These are phyloP conservation scores for Leptographium flavum DNA, from an alignment of 2,329 filamentous ascomycete species.

Conservation along the genomic window DNA sequence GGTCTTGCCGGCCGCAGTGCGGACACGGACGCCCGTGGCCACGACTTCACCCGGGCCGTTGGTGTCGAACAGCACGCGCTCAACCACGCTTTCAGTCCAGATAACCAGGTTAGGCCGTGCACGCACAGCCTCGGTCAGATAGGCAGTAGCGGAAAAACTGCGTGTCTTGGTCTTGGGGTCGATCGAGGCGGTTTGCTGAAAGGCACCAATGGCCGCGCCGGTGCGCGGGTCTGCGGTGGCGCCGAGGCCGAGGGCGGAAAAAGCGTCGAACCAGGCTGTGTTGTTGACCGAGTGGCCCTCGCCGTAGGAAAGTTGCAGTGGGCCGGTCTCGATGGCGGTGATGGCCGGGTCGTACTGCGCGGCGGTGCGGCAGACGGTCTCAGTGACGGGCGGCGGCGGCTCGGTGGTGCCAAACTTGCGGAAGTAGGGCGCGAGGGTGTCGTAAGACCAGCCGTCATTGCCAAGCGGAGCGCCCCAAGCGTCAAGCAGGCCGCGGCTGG, in stretches of 20 bases:
- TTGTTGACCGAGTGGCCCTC: slow-evolving; percentile 19
- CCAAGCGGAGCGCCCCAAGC: slow-evolving; percentile 43
- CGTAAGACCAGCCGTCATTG: slow-evolving; percentile 44
- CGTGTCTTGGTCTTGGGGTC: slow-evolving; percentile 7
- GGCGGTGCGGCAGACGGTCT: slow-evolving; percentile 16
- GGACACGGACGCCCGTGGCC: slow-evolving; percentile 14
- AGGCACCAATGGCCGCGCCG: slow-evolving; percentile 1
- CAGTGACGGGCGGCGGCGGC: slow-evolving; percentile 14
- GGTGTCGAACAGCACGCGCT: slow-evolving; percentile 11
- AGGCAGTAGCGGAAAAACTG: slow-evolving; percentile 8
- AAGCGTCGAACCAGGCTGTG: slow-evolving; percentile 23
- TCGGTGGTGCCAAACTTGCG: slow-evolving; percentile 20
- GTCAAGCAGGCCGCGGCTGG: slow-evolving; percentile 34
- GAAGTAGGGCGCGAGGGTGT: slow-evolving; percentile 19
- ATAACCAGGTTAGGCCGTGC: slow-evolving; percentile 8
- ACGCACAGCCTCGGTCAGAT: slow-evolving; percentile 5
- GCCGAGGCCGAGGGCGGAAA: slow-evolving; percentile 19
- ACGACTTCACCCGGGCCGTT: not conserved
- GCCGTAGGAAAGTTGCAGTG: slow-evolving; percentile 22
- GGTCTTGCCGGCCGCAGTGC: slow-evolving; percentile 5
- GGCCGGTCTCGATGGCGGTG: slow-evolving; percentile 15
- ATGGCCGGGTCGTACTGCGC: slow-evolving; percentile 17
- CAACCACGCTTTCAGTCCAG: slow-evolving; percentile 13
- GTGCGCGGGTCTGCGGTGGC: slow-evolving; percentile 18
- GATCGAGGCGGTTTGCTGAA: slow-evolving; percentile 8